Base-by-base conservation (phyloP, 139 green algal genomes). In the Asterochloris sp. region DNA sequence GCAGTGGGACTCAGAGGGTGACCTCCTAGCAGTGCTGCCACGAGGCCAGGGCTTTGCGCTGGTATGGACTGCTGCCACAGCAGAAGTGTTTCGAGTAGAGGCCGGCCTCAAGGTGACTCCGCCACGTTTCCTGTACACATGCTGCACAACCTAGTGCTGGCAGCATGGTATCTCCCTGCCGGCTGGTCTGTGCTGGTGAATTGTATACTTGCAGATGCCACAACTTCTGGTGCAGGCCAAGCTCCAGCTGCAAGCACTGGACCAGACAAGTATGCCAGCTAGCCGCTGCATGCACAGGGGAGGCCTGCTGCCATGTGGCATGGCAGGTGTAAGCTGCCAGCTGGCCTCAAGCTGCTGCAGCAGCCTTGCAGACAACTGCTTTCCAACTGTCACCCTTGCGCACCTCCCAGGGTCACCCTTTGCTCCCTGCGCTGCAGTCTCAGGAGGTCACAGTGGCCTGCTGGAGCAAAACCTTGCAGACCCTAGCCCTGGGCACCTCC, bases 11-110 rank as follows among this genome's bases (percentile, higher is more conserved):
- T 74, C 91, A 0, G 74, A 83, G 0, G 88, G 89, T 10, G 89
- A 93, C 62, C 85, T 91, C 83, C 86, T 95, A 63, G 92, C 92
- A 21, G 89, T 93, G n/a, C 83, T 95, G 76, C 90, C 89, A 11
- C 79, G 83, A 0, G 90, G 90, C 11, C 91, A 89, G 74, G 88
- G 83, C 19, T 88, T 90, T 82, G 86, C 91, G 27, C 91, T 91
- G 68, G 87, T 93, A 2, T 96, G 91, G 90, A 86, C 74, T 15
- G 77, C 88, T 2, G 80, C 81, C 9, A 94, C 69, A 26, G 88
- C 87, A 62, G 92, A 94, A 21, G 67, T 92, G 61, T 84, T 90
- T 62, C 89, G 88, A 73, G 88, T 94, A 17, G 92, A 96, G 38
- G 91, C 89, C 68, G 89, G 92, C 27, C 90, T 95, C 84, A 94